phyloP scores from a whole-genome alignment of 768 basidiomycete genomes.

The Neoboletus brunneissimus region DNA sequence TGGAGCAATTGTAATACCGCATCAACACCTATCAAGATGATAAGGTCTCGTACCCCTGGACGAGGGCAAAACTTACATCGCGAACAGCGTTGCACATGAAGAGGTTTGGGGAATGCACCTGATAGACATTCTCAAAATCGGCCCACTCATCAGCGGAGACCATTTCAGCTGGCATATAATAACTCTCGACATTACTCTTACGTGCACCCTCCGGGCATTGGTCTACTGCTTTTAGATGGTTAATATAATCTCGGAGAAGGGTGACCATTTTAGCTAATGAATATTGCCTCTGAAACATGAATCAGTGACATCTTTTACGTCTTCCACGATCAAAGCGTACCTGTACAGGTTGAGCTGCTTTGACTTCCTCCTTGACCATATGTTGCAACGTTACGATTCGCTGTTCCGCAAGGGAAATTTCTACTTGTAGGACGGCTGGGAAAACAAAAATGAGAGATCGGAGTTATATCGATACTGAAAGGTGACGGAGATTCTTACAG shows the following conservation, averaged over 20 bases:
- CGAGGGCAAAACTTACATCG: constrained; percentile 52
- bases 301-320: neutral
- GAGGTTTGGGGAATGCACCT: constrained; percentile 83
- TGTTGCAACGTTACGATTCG: constrained; percentile 51
- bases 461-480: neutral
- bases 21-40: constrained; percentile 62
- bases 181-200: constrained; percentile 42
- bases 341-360: constrained; percentile 8
- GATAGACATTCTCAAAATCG: constrained; percentile 87
- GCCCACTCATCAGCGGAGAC: constrained; percentile 70
- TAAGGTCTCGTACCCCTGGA: neutral
- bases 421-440: constrained; percentile 61
- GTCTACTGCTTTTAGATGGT: constrained; percentile 49
- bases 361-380: constrained; percentile 15
- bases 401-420: constrained; percentile 54
- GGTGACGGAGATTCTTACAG: constrained; percentile 41
- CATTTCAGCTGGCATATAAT: constrained; percentile 66
- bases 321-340: constrained; percentile 8
- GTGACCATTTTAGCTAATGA: constrained; percentile 49
- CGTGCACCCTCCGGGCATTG: constrained; percentile 30
- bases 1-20: constrained; percentile 84
- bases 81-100: constrained; percentile 74
- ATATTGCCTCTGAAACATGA: constrained; percentile 20
- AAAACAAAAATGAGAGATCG: constrained; percentile 5
- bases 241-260: constrained; percentile 60